These are phyloP conservation scores for Metarhizium robertsii DNA, from an alignment of 2,329 filamentous ascomycete genomes.

Conservation along the genomic window DNA sequence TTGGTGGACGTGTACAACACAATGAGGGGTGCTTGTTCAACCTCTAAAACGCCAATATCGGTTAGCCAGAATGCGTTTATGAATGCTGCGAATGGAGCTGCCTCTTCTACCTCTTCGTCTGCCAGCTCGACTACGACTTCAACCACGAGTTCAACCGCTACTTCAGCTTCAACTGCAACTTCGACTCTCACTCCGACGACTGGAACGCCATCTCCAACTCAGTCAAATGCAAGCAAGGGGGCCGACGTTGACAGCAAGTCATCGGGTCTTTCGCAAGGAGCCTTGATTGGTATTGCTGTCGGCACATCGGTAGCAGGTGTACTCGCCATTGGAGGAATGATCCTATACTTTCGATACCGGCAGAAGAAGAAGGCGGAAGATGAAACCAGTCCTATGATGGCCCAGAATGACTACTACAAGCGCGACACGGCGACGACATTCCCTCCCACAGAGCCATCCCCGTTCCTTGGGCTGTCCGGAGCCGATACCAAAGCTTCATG, in stretches of 20 bases:
- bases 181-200: not conserved
- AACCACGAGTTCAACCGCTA: slow-evolving; percentile 2
- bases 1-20: slow-evolving; percentile 32
- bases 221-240: not conserved
- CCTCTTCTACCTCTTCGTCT: slow-evolving; percentile 1
- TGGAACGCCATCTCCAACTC: not conserved
- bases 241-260: not conserved
- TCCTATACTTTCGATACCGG: slow-evolving; percentile 19
- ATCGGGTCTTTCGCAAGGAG: slow-evolving; percentile 22
- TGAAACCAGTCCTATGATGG: slow-evolving; percentile 23
- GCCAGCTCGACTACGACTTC: slow-evolving; percentile 24
- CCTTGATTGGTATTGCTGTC: slow-evolving; percentile 31
- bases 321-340: slow-evolving; percentile 13
- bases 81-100: slow-evolving; percentile 8
- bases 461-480: slow-evolving; percentile 3
- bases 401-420: slow-evolving; percentile 8
- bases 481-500: slow-evolving; percentile 9
- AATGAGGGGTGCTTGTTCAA: slow-evolving; percentile 32
- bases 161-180: slow-evolving; percentile 2
- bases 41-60: slow-evolving; percentile 32
- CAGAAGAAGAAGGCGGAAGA: slow-evolving; percentile 15
- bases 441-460: slow-evolving; percentile 14
- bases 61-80: slow-evolving; percentile 33
- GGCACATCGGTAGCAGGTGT: slow-evolving; percentile 23
- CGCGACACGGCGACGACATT: slow-evolving; percentile 11